Percentiles rank a stretch among this genome's conserved stretches.
These are phyloP conservation scores for Lathyrus oleraceus DNA, from an alignment of 306 rosid species.

Conservation along the genomic window DNA sequence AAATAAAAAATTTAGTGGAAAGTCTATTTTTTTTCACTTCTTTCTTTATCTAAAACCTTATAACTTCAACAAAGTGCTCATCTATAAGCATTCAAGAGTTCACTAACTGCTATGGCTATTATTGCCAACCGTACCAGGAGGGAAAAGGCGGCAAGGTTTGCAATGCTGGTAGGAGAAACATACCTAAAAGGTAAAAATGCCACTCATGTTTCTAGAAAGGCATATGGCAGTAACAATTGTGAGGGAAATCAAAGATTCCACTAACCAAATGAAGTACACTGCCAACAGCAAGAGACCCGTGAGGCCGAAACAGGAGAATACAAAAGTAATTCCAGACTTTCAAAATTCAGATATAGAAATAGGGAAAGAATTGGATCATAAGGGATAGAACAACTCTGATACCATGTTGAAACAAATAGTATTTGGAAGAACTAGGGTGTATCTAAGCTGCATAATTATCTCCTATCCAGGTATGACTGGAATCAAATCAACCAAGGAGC, in stretches of 20 bases:
- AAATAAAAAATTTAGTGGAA: too few relatives aligned
- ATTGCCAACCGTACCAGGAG: not conserved
- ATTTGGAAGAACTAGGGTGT: not conserved
- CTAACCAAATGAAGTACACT: not conserved
- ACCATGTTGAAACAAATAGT: not conserved
- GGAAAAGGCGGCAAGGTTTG: not conserved
- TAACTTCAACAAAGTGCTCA: not conserved
- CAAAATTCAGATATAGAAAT: not conserved
- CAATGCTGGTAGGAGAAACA: not conserved
- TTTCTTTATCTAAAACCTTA: not conserved
- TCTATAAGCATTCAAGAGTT: not conserved
- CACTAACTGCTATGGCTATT: not conserved
- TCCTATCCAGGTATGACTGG: not conserved
- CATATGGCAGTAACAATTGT: not conserved
- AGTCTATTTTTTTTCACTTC: not conserved
- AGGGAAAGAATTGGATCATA: not conserved
- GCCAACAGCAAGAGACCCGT: not conserved
- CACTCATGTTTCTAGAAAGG: not conserved
- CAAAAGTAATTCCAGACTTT: not conserved
- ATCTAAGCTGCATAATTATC: not conserved
- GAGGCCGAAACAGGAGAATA: not conserved
- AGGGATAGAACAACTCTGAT: not conserved
- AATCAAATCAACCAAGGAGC: slow-evolving; percentile 12
- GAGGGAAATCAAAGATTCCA: not conserved
- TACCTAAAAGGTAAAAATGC: not conserved